These are phyloP conservation scores for Trichoderma atrobrunneum DNA, from an alignment of 2,329 filamentous ascomycete genomes.

Conservation along the genomic window DNA sequence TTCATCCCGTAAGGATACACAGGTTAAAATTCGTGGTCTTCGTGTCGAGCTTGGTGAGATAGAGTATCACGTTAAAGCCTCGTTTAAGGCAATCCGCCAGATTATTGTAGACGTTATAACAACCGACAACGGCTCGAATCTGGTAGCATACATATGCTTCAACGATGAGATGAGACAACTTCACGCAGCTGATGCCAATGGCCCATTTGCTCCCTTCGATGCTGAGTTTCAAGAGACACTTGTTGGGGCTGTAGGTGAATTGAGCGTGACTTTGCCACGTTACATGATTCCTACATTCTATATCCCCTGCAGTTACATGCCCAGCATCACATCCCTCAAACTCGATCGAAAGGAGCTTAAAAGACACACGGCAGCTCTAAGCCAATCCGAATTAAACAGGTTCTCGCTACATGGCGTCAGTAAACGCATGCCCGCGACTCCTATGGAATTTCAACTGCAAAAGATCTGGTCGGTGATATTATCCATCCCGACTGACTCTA, in stretches of 20 bases:
- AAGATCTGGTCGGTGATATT: constrained; percentile 22
- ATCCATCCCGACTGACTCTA: background rate
- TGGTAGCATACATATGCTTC: constrained; percentile 14
- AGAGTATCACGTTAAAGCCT: constrained; percentile 12
- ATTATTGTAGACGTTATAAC: constrained; percentile 4
- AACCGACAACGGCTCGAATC: background rate
- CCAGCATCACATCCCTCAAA: constrained; percentile 21
- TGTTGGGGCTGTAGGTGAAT: constrained; percentile 19
- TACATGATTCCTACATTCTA: constrained; percentile 25
- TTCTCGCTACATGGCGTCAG: background rate
- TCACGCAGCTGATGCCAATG: background rate
- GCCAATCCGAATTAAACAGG: background rate
- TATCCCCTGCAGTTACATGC: constrained; percentile 23
- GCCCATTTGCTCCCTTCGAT: constrained; percentile 19
- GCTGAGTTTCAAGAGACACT: constrained; percentile 16
- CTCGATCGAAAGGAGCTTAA: constrained; percentile 19
- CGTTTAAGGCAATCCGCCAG: background rate
- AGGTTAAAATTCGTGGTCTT: constrained; percentile 1
- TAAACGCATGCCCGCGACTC: background rate
- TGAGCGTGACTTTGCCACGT: constrained; percentile 17
- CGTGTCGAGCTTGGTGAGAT: constrained; percentile 14
- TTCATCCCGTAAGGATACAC: constrained; percentile 1
- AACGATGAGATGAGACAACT: background rate
- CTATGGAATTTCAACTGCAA: constrained; percentile 9
- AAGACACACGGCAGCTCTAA: background rate